A percentile compares a stretch with the other conserved stretches of the same genome.
Conservation (phyloP, 2,329 filamentous ascomycete species). For the Juglanconis sp. region DNA sequence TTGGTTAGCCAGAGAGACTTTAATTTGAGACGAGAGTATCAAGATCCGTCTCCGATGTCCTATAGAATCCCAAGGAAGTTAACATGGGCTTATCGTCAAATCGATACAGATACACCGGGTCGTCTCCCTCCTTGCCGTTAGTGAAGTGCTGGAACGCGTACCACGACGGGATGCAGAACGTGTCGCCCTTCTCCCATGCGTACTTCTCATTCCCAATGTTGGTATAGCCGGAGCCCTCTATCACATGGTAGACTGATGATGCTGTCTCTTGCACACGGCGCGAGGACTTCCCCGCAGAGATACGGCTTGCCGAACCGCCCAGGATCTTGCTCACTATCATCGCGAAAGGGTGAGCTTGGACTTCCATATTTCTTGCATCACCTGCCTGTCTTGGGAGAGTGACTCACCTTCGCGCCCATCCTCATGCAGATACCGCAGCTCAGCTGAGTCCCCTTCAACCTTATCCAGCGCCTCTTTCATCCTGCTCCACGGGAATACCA, state of each 20-base stretch:
- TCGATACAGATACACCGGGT: conserved; percentile 46
- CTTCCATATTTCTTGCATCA: not conserved
- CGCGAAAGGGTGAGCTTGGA: not conserved
- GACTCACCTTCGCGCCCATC: conserved; percentile 30
- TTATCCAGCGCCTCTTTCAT: conserved; percentile 43
- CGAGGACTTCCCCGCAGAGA: conserved; percentile 36
- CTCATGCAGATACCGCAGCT: conserved; percentile 28
- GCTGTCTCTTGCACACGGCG: conserved; percentile 43
- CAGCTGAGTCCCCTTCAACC: conserved; percentile 25
- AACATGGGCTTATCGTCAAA: conserved; percentile 57
- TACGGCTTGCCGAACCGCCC: conserved; percentile 43
- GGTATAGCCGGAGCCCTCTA: conserved; percentile 42
- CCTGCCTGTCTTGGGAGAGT: not conserved
- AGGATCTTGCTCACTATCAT: conserved; percentile 41
- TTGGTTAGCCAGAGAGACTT: not conserved
- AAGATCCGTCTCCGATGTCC: conserved; percentile 35
- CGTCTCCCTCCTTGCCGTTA: conserved; percentile 18
- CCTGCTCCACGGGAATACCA: conserved; percentile 46
- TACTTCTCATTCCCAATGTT: conserved; percentile 35
- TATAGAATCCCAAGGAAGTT: conserved; percentile 47
- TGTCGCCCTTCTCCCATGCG: conserved; percentile 49
- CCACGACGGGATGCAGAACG: conserved; percentile 54
- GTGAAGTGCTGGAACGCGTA: conserved; percentile 46
- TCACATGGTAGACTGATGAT: conserved; percentile 52
- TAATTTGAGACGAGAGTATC: conserved; percentile 33